A percentile compares a stretch with the other conserved stretches of the same genome.
Conservation (phyloP, 2,329 filamentous ascomycete genomes). For the Plectosphaerella plurivora region DNA sequence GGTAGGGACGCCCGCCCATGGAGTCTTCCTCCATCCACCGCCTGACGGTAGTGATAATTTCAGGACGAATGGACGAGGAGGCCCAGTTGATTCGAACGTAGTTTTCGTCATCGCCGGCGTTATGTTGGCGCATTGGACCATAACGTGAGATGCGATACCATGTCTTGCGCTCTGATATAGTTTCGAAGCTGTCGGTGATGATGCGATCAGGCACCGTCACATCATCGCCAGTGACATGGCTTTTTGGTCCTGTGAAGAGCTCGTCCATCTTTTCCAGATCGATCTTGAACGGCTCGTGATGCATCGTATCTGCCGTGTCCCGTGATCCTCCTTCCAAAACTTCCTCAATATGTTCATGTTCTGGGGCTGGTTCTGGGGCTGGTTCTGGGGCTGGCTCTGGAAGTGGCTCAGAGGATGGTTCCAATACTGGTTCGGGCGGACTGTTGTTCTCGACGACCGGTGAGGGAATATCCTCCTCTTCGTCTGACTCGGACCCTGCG, state of each 20-base stretch:
- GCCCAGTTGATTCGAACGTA: constrained; percentile 57
- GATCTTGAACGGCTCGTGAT: constrained; percentile 16
- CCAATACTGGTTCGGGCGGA: no score
- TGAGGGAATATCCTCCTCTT: no score
- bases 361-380: no score
- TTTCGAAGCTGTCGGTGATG: constrained; percentile 47
- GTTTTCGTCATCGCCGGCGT: constrained; percentile 52
- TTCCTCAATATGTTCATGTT: no score
- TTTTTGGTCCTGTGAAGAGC: constrained; percentile 23
- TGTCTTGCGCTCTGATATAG: constrained; percentile 53
- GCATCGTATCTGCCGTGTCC: background rate
- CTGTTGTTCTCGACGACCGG: no score
- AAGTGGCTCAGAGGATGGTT: no score
- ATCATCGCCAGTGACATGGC: constrained; percentile 4
- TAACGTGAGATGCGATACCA: constrained; percentile 63
- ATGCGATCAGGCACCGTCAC: constrained; percentile 36
- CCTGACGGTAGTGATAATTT: constrained; percentile 54
- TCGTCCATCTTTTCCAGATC: constrained; percentile 26
- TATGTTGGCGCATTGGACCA: constrained; percentile 53
- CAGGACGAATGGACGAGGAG: constrained; percentile 46
- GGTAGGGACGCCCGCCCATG: constrained; percentile 43
- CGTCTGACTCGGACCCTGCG: no score
- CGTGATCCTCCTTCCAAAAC: no score
- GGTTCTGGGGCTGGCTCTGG: no score
- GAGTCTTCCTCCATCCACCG: constrained; percentile 65